Conservation (phyloP, 129 eudicot genomes). For the Flaveria robusta region DNA sequence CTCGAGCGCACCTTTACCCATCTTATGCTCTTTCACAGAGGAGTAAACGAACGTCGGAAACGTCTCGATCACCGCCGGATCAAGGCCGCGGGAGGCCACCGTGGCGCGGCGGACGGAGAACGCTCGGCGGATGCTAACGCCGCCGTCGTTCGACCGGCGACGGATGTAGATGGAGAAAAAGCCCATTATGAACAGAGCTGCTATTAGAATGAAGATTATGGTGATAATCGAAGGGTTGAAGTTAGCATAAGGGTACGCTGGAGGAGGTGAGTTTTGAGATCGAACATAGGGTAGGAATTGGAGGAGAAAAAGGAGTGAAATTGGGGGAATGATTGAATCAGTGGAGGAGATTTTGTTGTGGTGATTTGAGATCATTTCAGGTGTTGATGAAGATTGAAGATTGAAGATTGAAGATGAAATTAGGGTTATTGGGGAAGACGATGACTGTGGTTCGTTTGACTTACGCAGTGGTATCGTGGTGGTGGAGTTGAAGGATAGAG, state of each 20-base stretch:
- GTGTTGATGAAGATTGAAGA: too few relatives aligned
- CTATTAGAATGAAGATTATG: slow-evolving; percentile 32
- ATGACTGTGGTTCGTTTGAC: not conserved
- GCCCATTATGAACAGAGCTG: slow-evolving; percentile 38
- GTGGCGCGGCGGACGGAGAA: slow-evolving; percentile 13
- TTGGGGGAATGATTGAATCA: not conserved
- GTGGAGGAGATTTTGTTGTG: not conserved
- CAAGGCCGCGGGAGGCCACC: slow-evolving; percentile 47
- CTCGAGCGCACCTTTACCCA: slow-evolving; percentile 47
- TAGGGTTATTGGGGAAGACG: not conserved
- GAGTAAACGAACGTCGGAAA: slow-evolving; percentile 63
- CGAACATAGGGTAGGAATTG: slow-evolving; percentile 25
- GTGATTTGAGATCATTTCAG: too few relatives aligned
- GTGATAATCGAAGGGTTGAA: slow-evolving; percentile 46
- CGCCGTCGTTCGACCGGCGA: slow-evolving; percentile 19
- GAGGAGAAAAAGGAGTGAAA: not conserved
- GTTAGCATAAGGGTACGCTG: slow-evolving; percentile 3
- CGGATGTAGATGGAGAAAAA: slow-evolving; percentile 54
- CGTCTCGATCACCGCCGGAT: slow-evolving; percentile 37
- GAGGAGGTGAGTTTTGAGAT: slow-evolving; percentile 33
- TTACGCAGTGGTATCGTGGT: not conserved
- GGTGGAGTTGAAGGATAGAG: not conserved
- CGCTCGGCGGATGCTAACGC: slow-evolving; percentile 18
- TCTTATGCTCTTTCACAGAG: slow-evolving; percentile 45
- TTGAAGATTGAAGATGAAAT: not conserved